Base-by-base conservation (phyloP, 1,139 yeast genomes). In the Torulaspora globosa region DNA sequence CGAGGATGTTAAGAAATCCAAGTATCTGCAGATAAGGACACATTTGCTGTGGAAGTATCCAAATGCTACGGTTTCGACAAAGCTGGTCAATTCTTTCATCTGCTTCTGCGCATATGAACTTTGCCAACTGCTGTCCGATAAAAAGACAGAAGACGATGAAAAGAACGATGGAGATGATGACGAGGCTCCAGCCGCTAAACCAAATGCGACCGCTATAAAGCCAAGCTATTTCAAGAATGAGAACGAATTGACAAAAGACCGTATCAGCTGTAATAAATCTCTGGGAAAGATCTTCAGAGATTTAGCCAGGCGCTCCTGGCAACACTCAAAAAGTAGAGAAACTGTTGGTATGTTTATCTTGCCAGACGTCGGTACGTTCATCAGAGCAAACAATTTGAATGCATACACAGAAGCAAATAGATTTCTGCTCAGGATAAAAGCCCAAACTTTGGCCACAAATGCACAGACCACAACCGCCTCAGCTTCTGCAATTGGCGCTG, bases 321-420 rank as follows among this genome's bases (percentile, higher is more conserved):
- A 76, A 58, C 96, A 89, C 63, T 73, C 84, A 0, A 60, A 62
- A 7, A 61, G 66, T n/a, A 72, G 74, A 53, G 87, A 80, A 48
- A 76, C 82, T 0, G 76, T 86, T 29, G 82, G 84, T 3, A 72
- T 86, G 54, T 73, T 82, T 52, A 74, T 80, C 35, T 60, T 86
- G 41, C 92, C 95, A 2, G 70, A 74, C 32, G 76, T 78, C 47
- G 79, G 86, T 11, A 72, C 78, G 1, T 89, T 90, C 59, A 75
- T 86, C 56, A 76, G 97, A 57, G 75, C 84, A 43, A 88, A 88
- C 63, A 86, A 82, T 59, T 71, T 86, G 41, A 78, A 88, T 1
- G 88, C 90, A 4, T 87, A 82, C 65, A 78, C 88, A 79, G 98
- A 92, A 68, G 90, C 95, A n/a, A 92, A 89, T 64, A 75, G 97